Base-by-base conservation (phyloP, 2,329 filamentous ascomycete genomes). In the Fusarium camptoceras region DNA sequence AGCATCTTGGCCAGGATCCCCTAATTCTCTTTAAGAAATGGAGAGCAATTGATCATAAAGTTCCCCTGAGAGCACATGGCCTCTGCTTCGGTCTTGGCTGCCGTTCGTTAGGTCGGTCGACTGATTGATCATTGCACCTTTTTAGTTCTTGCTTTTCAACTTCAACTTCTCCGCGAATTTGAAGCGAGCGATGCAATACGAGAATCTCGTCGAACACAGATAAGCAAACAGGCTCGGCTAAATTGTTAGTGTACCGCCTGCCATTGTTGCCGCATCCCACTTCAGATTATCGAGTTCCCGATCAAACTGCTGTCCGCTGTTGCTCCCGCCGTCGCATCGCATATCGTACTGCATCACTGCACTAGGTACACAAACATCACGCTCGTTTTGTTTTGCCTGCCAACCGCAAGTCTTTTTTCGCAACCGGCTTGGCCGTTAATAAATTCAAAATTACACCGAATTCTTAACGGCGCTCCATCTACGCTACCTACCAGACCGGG, bases 271-370 rank as follows among this genome's bases (percentile, higher is more conserved):
- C 49, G 51, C 24, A 67, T 70, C 54, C 65, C 47, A 62, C n/a
- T 30, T 69, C 60, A 60, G 27, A 61, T 70, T 44, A 41, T 39
- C 34, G 24, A 53, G 48, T 28, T 51, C 55, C 56, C 60, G 55
- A 63, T 58, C 63, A 60, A 55, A 56, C 59, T 67, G 47, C 51
- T 63, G 57, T 50, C 53, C 51, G 49, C 28, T 48, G 61, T 70
- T 62, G 44, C 66, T 69, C 51, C 66, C 66, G 60, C 55, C 46
- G 61, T 58, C 54, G 64, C 50, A 55, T 64, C 34, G 51, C 59
- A 56, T 44, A 62, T 44, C 51, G 31, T 41, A 30, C 48, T 18
- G 18, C 31, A 28, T 49, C 57, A 34, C 10, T 37, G 34, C 34
- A 37, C 34, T 37, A 37, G 34, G 34, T 37, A n/a, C 34, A 37